These are phyloP conservation scores for Moesziomyces sp. DNA, from an alignment of 1,284 basidiomycete species.

Conservation along the genomic window DNA sequence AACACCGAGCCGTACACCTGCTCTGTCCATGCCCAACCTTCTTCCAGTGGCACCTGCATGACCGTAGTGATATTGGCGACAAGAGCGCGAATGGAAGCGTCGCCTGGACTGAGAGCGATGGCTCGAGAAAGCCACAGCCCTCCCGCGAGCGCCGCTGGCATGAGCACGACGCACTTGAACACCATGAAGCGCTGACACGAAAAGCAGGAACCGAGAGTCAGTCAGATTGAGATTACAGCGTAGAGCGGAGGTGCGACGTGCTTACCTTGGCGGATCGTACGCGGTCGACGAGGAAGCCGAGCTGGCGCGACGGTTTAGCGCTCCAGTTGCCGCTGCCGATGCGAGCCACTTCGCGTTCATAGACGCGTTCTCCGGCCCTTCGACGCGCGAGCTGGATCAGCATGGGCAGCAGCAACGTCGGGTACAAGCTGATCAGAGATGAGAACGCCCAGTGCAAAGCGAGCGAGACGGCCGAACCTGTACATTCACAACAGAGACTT, in stretches of 20 bases:
- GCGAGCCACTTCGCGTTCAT: constrained; percentile 24
- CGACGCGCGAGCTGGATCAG: constrained; percentile 73
- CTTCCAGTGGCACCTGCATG: constrained; percentile 70
- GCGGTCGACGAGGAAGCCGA: constrained; percentile 61
- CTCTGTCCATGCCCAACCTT: constrained; percentile 75
- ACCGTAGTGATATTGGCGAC: constrained; percentile 19
- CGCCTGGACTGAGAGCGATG: constrained; percentile 29
- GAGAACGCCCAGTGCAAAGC: constrained; percentile 22
- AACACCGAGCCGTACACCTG: constrained; percentile 84
- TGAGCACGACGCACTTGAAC: constrained; percentile 31
- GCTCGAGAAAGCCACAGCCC: constrained; percentile 39
- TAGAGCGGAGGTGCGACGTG: too few relatives aligned
- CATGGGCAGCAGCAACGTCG: constrained; percentile 77
- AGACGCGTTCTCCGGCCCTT: constrained; percentile 70
- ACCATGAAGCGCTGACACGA: constrained; percentile 10
- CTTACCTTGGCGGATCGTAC: constrained; percentile 30
- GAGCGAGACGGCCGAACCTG: constrained; percentile 29
- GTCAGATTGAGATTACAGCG: neutral
- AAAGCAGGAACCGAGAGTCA: neutral
- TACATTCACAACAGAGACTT: neutral
- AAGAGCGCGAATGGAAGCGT: constrained; percentile 5
- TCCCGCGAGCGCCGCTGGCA: constrained; percentile 25
- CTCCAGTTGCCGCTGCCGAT: constrained; percentile 8
- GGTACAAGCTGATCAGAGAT: constrained; percentile 70
- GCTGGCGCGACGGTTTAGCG: constrained; percentile 25